Evolutionary conservation across 176 grass and related monocot species (phyloP).

Genomic region (Carex pumila): DNA sequence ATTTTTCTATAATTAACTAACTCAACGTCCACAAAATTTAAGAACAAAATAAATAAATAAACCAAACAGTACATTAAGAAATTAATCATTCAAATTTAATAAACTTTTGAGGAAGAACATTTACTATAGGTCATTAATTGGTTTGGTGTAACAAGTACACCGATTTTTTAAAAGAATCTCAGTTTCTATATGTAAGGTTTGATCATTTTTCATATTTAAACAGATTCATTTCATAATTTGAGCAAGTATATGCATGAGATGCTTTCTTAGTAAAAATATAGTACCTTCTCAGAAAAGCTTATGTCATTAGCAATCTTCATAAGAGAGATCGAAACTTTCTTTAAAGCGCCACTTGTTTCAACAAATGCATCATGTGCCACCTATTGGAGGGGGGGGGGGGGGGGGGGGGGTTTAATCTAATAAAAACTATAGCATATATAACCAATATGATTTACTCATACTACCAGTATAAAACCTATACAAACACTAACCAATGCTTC

Average conservation of each 20-base stretch:
- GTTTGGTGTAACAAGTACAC: neutral
- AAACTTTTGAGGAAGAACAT: neutral
- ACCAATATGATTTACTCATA: neutral
- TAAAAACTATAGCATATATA: neutral
- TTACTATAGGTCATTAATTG: too few species aligned
- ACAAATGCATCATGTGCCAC: slow-evolving; percentile 98
- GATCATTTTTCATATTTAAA: too few species aligned
- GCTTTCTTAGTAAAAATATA: neutral
- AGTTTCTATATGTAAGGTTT: too few species aligned
- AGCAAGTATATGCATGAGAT: neutral
- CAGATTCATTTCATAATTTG: neutral
- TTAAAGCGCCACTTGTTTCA: slow-evolving; percentile 79
- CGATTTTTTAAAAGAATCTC: neutral
- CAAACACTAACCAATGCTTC: slow-evolving; percentile 77
- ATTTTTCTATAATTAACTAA: too few species aligned
- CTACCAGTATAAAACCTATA: neutral
- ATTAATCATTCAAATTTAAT: neutral
- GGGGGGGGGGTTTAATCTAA: neutral
- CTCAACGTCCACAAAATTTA: neutral
- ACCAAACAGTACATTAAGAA: neutral
- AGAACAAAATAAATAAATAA: neutral
- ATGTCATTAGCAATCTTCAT: slow-evolving; percentile 99
- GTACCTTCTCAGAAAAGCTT: slow-evolving; percentile 78
- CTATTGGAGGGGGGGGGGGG: slow-evolving; percentile 18
- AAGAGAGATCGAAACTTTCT: slow-evolving; percentile 86